A percentile compares a stretch with the other conserved stretches of the same genome.
These are phyloP conservation scores for Globomyces sp. DNA, from an alignment of 371 early-diverging fungal species.

Conservation along the genomic window DNA sequence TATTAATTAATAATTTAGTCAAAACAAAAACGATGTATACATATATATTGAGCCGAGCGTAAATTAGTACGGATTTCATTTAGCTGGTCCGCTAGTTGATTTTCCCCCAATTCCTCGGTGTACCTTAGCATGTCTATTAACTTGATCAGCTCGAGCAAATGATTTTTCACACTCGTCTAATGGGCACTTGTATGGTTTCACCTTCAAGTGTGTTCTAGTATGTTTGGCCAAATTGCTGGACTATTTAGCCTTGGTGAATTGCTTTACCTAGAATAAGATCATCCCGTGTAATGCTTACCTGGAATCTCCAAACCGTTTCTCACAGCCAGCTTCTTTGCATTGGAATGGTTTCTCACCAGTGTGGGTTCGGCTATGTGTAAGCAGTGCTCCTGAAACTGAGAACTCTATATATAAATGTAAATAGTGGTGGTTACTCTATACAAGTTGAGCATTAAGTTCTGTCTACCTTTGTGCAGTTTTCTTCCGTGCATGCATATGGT, in stretches of 20 bases:
- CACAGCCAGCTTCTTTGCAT: conserved; percentile 71
- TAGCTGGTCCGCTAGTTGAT: background rate
- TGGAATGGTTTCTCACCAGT: conserved; percentile 71
- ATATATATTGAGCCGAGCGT: too few species aligned
- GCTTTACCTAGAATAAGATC: too few species aligned
- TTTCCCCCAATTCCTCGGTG: conserved; percentile 18
- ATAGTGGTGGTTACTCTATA: conserved; percentile 68
- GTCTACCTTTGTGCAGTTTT: conserved; percentile 25
- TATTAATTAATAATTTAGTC: too few species aligned
- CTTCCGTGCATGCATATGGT: conserved; percentile 39
- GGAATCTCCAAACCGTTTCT: conserved; percentile 71
- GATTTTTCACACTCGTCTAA: conserved; percentile 63
- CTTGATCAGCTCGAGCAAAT: conserved; percentile 65
- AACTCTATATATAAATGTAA: conserved; percentile 31
- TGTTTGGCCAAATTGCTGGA: too few species aligned
- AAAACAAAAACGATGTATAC: too few species aligned
- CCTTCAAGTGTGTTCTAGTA: too few species aligned
- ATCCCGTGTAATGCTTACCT: conserved; percentile 27
- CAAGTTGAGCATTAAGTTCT: conserved; percentile 43
- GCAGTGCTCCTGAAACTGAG: conserved; percentile 63
- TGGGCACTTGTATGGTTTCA: conserved; percentile 73
- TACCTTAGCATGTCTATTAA: conserved; percentile 32
- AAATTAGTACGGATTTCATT: background rate
- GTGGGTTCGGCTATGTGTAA: conserved; percentile 55
- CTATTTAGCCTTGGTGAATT: too few species aligned